Evolutionary conservation across 2,329 filamentous ascomycete species (phyloP), one percentile per base, ranked within the genome.

Genomic region (Gyromitra esculenta): DNA sequence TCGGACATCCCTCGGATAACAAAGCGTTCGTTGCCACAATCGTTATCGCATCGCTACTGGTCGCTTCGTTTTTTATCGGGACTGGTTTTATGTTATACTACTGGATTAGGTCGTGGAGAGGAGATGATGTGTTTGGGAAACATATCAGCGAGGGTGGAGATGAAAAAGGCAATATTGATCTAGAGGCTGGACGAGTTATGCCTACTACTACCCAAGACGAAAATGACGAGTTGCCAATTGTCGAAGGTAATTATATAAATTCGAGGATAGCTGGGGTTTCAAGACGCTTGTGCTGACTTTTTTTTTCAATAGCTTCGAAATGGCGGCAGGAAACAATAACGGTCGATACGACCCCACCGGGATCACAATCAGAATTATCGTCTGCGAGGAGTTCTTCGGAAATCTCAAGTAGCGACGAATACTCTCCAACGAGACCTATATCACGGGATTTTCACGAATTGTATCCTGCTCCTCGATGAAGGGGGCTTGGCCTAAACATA

Each of bases 301-400:
- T 54, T 21, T 37, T 45, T 31, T 37, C 43, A 45, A 52, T 15
- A 65, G 72, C 21, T 59, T 59, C 65, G 39, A 59, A 25, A 75
- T 71, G 72, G 72, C 59, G 59, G 3, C 59, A 59, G 5, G 72
- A 65, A 39, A 59, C 57, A 18, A 31, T 65, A 31, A 57, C 31
- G 15, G 18, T 64, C 45, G 71, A 43, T 54, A 9, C n/a, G 15
- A 11, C 48, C 5, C 54, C 72, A 9, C 41, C 37, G 9, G 50
- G 37, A 1, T 41, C 25, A 31, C 35, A 9, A 43, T 70, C 65
- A 41, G 56, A 74, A 56, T 35, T 39, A 4, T 63, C 65, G 4
- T 74, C 72, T 35, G 35, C 65, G 11, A 74, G 72, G 37, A 57
- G 45, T 8, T 74, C 72, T 50, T 75, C 72, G 8, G 72, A 75